Conservation (phyloP, 257 asterid species). For the Lavandula angustifolia region DNA sequence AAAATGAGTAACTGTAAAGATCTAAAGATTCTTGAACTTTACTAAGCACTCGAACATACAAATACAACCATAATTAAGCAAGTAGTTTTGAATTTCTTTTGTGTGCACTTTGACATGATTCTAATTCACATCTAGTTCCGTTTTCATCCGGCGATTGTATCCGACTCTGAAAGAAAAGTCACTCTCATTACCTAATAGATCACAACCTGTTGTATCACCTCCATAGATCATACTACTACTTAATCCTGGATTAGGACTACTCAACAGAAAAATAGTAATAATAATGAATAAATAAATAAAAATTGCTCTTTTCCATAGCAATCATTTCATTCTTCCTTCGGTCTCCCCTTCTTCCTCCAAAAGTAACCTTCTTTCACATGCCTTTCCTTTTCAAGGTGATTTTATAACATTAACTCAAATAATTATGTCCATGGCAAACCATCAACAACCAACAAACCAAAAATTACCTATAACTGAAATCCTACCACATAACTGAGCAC, state of each 20-base stretch:
- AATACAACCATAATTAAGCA: neutral
- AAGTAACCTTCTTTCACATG: constrained; percentile 2
- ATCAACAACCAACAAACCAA: neutral
- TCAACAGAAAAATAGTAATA: constrained; percentile 6
- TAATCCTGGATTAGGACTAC: constrained; percentile 1
- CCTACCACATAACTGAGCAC: constrained; percentile 14
- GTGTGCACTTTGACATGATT: neutral
- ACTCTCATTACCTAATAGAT: constrained; percentile 9
- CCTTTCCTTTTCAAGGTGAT: neutral
- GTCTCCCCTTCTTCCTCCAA: constrained; percentile 12
- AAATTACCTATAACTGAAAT: neutral
- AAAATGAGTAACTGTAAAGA: neutral
- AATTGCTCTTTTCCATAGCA: neutral
- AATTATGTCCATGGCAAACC: constrained; percentile 2
- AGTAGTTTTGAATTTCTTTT: neutral
- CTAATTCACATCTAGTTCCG: neutral
- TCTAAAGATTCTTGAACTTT: neutral
- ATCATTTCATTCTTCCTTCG: constrained; percentile 16
- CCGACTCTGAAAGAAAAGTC: neutral
- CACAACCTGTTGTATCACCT: neutral
- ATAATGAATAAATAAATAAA: no score
- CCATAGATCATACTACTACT: neutral
- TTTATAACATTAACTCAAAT: constrained; percentile 15
- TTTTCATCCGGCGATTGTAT: neutral
- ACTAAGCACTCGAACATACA: neutral